Evolutionary conservation across 805 yeast species (phyloP).

Genomic region (Lipomyces lipofer): DNA sequence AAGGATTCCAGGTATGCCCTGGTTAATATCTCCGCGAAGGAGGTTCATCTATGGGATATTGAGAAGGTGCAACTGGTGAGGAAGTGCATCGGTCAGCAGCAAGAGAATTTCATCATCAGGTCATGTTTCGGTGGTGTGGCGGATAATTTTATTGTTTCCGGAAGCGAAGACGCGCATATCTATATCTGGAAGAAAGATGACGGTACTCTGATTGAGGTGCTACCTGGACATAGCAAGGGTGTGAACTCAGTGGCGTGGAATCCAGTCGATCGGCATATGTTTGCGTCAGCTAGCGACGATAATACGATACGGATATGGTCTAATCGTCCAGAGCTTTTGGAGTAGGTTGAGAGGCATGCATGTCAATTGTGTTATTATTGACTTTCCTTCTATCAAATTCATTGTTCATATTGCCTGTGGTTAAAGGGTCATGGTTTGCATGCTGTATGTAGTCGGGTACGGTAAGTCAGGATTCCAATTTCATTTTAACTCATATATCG

Average conservation of each 20-base stretch:
- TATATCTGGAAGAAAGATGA: constrained; percentile 76
- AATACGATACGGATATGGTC: constrained; percentile 44
- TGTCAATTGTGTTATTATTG: too few species aligned
- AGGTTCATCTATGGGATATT: constrained; percentile 80
- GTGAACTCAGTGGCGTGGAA: constrained; percentile 84
- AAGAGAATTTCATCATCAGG: constrained; percentile 66
- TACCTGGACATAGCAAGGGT: constrained; percentile 63
- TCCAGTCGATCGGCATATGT: constrained; percentile 47
- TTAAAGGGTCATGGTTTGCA: too few species aligned
- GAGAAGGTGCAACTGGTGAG: constrained; percentile 56
- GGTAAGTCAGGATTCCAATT: too few species aligned
- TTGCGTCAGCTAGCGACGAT: constrained; percentile 89
- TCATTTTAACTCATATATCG: too few species aligned
- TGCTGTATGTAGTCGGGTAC: too few species aligned
- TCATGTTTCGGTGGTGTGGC: constrained; percentile 73
- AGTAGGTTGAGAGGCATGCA: too few species aligned
- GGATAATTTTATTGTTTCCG: constrained; percentile 72
- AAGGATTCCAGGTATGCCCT: constrained; percentile 56
- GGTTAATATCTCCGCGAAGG: constrained; percentile 67
- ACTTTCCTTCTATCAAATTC: too few species aligned
- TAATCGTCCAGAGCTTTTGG: too few species aligned
- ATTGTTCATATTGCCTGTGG: too few species aligned
- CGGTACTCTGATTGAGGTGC: constrained; percentile 62
- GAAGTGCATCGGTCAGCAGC: constrained; percentile 71
- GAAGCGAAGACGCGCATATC: constrained; percentile 77